phyloP scores from a whole-genome alignment of 441 rosid genomes.

The Gossypium gossypioides region DNA sequence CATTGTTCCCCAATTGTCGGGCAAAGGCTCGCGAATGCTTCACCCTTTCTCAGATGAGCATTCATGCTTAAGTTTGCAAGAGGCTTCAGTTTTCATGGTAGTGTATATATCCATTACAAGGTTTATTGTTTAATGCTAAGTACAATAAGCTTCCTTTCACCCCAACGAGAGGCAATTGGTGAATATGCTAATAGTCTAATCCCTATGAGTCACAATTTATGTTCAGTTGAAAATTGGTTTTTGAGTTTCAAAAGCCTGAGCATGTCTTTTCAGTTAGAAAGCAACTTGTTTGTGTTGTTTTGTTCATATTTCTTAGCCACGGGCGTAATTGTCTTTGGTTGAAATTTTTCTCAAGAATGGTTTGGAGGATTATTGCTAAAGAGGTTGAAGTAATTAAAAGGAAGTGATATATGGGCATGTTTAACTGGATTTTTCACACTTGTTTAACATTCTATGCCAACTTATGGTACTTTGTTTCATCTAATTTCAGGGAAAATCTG shows the following conservation, averaged over 20 bases:
- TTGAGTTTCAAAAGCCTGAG: neutral
- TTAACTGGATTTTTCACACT: neutral
- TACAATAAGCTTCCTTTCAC: neutral
- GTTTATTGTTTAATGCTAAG: neutral
- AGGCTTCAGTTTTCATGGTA: constrained; percentile 52
- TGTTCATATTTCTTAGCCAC: neutral
- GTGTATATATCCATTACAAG: neutral
- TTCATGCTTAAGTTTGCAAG: constrained; percentile 44
- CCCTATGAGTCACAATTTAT: neutral
- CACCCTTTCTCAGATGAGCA: constrained; percentile 62
- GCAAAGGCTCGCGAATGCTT: constrained; percentile 59
- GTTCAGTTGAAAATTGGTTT: neutral
- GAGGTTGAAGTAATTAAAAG: neutral
- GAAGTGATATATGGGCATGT: neutral
- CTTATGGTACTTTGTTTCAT: constrained; percentile 1
- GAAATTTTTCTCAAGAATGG: neutral
- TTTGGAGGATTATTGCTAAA: neutral
- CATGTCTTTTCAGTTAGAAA: neutral
- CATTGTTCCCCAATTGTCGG: constrained; percentile 46
- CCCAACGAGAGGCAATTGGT: neutral
- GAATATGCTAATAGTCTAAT: neutral
- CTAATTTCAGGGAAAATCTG: constrained; percentile 43
- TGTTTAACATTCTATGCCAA: neutral
- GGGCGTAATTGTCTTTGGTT: neutral
- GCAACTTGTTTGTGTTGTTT: neutral